Base-by-base conservation (phyloP, 305 asterid species). In the Fraxinus platypoda region DNA sequence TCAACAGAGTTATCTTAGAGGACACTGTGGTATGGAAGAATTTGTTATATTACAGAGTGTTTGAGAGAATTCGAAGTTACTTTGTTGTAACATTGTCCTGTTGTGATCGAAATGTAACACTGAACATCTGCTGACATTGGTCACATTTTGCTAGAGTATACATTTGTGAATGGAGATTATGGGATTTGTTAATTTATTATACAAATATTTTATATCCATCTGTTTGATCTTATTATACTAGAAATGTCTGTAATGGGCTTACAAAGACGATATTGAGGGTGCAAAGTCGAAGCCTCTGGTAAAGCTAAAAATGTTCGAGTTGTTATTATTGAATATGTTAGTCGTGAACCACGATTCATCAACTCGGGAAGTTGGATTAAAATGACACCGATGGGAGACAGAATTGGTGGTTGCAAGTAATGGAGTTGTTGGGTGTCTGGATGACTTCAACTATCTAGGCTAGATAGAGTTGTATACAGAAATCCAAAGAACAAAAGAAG, bases 351-450 rank as follows among this genome's bases (percentile, higher is more conserved):
- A 2, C 46, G 31, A 28, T 80, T 6, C 28, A 23, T 62, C 54
- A 37, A 26, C 8, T 66, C 41, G 86, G 25, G 71, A 26, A 31
- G 31, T 28, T 82, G 59, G 8, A 74, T 68, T 74, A 68, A 66
- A 75, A 35, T 79, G 38, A 43, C 11, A 19, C 21, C 17, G 0
- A 28, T 17, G 9, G 72, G 30, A 5, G 21, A 26, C 43, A 79
- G 31, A 62, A 71, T 21, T 41, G 78, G 12, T 79, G 34, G 6
- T 12, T 74, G 57, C 33, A 25, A 30, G 35, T 76, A 52, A 33
- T 77, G 80, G 87, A 77, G 87, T 81, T 66, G 86, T 78, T 76
- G 75, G 79, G 17, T 25, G 54, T 81, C 64, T 59, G 31, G 3
- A 31, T 62, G 30, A 19, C 30, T 62, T 62, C 12, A 1, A 8